Conservation (phyloP, 169 alveolate species). For the Cryptosporidium sp. region DNA sequence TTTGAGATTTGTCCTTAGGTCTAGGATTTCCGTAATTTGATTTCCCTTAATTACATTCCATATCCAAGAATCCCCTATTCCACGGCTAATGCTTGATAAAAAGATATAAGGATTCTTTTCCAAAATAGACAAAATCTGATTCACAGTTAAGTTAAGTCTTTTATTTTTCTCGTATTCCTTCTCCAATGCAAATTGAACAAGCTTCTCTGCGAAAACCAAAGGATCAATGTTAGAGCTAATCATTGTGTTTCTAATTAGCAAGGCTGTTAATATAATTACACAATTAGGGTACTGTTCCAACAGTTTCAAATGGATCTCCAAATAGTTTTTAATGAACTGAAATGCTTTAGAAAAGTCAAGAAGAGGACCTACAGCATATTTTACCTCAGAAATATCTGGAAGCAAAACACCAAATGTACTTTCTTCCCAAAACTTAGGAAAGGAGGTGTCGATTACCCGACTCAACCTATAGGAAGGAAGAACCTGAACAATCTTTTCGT, state of each 20-base stretch:
- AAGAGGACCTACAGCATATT: conserved; percentile 20
- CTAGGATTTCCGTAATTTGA: background rate
- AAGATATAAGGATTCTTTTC: background rate
- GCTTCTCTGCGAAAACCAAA: conserved; percentile 1
- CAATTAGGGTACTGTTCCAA: conserved; percentile 21
- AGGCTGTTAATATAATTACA: background rate
- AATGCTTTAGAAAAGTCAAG: conserved; percentile 11
- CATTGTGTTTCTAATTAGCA: conserved; percentile 9
- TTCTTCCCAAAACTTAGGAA: conserved; percentile 35
- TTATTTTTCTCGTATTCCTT: conserved; percentile 4
- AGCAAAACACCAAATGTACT: conserved; percentile 29
- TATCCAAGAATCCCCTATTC: background rate
- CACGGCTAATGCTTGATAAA: background rate
- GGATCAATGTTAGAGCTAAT: conserved; percentile 17
- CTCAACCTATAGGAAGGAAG: conserved; percentile 20
- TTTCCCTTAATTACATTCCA: conserved; percentile 14
- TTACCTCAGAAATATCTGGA: conserved; percentile 21
- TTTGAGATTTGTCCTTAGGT: background rate
- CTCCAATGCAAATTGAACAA: conserved; percentile 28
- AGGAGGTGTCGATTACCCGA: background rate
- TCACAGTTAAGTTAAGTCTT: background rate
- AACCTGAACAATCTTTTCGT: conserved; percentile 16
- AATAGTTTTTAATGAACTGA: conserved; percentile 1
- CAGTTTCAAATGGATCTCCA: conserved; percentile 15
- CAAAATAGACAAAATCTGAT: background rate